phyloP scores from a whole-genome alignment of 208 protist species.

The Borovskyia barvae region DNA sequence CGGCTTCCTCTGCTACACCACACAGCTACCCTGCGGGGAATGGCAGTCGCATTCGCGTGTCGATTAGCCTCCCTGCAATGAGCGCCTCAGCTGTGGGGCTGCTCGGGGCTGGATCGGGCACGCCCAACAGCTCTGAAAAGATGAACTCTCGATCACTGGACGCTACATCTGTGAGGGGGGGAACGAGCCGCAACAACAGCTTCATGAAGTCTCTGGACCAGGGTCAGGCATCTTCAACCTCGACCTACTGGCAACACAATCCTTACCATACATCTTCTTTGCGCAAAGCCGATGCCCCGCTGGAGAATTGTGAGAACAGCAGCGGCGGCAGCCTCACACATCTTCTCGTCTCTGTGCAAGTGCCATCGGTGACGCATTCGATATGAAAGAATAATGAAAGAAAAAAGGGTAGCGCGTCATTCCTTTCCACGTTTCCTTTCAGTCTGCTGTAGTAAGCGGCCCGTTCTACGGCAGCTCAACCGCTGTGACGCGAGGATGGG shows the following conservation, averaged over 20 bases:
- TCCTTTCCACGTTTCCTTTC: too few species aligned
- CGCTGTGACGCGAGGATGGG: too few species aligned
- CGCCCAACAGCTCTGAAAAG: constrained; percentile 29
- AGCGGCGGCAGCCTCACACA: not conserved
- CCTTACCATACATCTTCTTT: constrained; percentile 20
- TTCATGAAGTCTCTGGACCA: constrained; percentile 10
- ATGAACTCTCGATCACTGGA: constrained; percentile 9
- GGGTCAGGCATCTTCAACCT: constrained; percentile 5
- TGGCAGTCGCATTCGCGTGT: constrained; percentile 17
- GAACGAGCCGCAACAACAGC: not conserved
- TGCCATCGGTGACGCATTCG: too few species aligned
- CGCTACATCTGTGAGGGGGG: constrained; percentile 3
- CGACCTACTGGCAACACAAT: constrained; percentile 30
- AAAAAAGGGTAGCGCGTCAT: too few species aligned
- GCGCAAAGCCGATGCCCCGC: too few species aligned
- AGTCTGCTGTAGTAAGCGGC: too few species aligned
- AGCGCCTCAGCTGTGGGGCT: not conserved
- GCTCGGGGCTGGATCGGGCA: not conserved
- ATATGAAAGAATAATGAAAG: too few species aligned
- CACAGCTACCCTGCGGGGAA: not conserved
- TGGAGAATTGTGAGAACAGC: constrained; percentile 1
- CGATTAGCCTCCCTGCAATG: constrained; percentile 13
- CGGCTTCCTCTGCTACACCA: too few species aligned
- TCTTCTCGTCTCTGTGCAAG: not conserved
- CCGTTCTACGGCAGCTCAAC: too few species aligned